These are phyloP conservation scores for Cornus controversa DNA, from an alignment of 148 eudicot genomes.

Conservation along the genomic window DNA sequence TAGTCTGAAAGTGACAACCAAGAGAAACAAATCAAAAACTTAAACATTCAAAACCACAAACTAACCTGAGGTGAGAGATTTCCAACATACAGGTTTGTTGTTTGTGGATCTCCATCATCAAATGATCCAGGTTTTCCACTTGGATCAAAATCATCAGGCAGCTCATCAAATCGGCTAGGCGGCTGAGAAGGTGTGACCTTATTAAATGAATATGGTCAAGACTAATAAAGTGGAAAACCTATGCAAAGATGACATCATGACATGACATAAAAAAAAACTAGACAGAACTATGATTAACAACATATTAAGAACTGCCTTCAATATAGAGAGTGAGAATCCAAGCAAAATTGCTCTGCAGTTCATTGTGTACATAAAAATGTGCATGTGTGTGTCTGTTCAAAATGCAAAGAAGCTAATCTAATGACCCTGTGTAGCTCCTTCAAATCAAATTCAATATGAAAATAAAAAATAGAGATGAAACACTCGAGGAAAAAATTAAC, in stretches of 20 bases:
- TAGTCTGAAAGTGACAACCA: conserved; percentile 3
- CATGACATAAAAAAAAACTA: background rate
- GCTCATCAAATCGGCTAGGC: conserved; percentile 84
- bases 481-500: background rate
- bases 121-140: conserved; percentile 86
- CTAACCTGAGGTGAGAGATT: conserved; percentile 92
- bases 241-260: background rate
- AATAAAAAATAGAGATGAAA: background rate
- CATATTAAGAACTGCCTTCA: too few species aligned
- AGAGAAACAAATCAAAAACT: conserved; percentile 1
- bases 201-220: background rate
- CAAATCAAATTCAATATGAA: background rate
- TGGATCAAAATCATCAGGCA: conserved; percentile 88
- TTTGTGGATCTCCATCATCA: conserved; percentile 98
- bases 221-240: background rate
- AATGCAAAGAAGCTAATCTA: background rate
- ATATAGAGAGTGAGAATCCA: background rate
- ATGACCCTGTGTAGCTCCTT: background rate
- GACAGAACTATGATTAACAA: background rate
- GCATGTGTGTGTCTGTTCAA: background rate
- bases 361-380: background rate
- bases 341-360: conserved; percentile 4
- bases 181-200: conserved; percentile 37
- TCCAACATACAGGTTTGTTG: conserved; percentile 96
- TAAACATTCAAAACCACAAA: conserved; percentile 5